phyloP scores from a whole-genome alignment of 257 asterid genomes.

The Petunia secreta region DNA sequence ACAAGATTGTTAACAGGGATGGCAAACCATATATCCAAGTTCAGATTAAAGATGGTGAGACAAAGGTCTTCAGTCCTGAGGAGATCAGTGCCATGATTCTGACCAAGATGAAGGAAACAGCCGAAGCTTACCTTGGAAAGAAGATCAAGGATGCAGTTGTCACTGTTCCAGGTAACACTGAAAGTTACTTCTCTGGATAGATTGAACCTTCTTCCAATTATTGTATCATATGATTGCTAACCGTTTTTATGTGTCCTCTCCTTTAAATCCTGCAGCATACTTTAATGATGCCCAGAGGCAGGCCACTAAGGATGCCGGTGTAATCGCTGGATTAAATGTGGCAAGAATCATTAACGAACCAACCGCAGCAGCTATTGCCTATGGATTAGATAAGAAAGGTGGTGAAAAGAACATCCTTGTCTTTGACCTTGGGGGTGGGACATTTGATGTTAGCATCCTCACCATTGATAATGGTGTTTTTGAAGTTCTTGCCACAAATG shows the following conservation, averaged over 20 bases:
- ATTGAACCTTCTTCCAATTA: not conserved
- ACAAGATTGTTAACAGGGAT: slow-evolving; percentile 29
- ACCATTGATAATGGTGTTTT: slow-evolving; percentile 20
- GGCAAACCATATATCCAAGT: slow-evolving; percentile 30
- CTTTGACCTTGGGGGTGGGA: slow-evolving; percentile 29
- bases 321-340: slow-evolving; percentile 24
- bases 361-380: slow-evolving; percentile 28
- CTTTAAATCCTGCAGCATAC: slow-evolving; percentile 20
- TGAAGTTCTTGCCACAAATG: slow-evolving; percentile 28
- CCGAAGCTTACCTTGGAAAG: slow-evolving; percentile 30
- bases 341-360: slow-evolving; percentile 18
- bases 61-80: slow-evolving; percentile 29
- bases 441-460: slow-evolving; percentile 23
- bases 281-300: slow-evolving; percentile 23
- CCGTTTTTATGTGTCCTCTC: not conserved
- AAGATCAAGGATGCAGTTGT: slow-evolving; percentile 24
- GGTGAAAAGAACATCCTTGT: slow-evolving; percentile 28
- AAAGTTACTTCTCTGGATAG: not conserved
- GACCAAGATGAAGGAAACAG: slow-evolving; percentile 27
- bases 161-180: slow-evolving; percentile 27
- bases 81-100: slow-evolving; percentile 27
- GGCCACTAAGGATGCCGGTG: slow-evolving; percentile 29
- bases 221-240: not conserved
- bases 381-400: slow-evolving; percentile 19
- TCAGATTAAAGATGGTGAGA: slow-evolving; percentile 24